A percentile compares a stretch with the other conserved stretches of the same genome.
These are phyloP conservation scores for Tricholoma hemisulphureum DNA, from an alignment of 768 basidiomycete species.

Conservation along the genomic window DNA sequence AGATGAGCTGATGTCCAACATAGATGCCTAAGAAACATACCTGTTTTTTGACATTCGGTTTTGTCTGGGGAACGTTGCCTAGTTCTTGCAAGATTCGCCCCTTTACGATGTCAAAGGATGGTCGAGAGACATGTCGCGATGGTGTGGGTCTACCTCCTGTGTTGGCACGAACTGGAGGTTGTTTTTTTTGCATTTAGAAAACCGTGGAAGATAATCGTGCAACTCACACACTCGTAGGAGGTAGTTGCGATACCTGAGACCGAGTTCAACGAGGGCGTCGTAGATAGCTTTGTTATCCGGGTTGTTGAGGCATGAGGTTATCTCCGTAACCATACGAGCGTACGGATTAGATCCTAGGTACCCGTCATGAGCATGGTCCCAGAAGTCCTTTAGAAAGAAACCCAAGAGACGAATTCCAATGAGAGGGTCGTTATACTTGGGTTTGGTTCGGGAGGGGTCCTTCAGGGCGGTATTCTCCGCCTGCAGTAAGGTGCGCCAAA, in stretches of 20 bases:
- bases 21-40: conserved; percentile 2
- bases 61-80: conserved; percentile 1
- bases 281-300: neutral
- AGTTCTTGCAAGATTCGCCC: neutral
- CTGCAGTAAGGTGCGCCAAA: neutral
- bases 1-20: neutral
- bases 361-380: conserved; percentile 2
- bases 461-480: neutral
- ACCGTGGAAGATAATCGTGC: neutral
- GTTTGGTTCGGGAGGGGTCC: neutral
- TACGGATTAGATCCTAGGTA: conserved; percentile 4
- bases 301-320: neutral
- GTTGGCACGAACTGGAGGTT: conserved; percentile 1
- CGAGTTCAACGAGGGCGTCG: neutral
- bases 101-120: conserved; percentile 2
- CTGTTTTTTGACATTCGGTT: neutral
- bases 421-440: conserved; percentile 5
- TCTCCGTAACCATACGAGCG: neutral
- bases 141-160: neutral
- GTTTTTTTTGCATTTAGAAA: neutral
- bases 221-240: conserved; percentile 1
- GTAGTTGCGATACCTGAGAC: conserved; percentile 1
- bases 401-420: conserved; percentile 6
- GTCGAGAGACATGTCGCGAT: conserved; percentile 1
- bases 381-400: conserved; percentile 8